Evolutionary conservation across 805 yeast genomes (phyloP).

Genomic region (Candida stauntonica): DNA sequence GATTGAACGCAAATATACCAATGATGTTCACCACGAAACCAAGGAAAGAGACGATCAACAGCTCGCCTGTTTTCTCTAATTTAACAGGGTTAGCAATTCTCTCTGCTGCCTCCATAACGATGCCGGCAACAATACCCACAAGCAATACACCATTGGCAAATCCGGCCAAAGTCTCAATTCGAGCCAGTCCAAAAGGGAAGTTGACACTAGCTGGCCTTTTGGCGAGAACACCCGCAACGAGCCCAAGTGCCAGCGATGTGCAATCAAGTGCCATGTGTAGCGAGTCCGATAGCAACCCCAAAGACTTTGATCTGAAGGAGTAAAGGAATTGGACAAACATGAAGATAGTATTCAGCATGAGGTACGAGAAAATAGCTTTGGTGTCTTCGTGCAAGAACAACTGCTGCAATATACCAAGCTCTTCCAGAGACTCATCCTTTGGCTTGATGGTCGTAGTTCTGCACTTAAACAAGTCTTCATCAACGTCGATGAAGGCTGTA

Average conservation of each 20-base stretch:
- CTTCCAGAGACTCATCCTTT: conserved; percentile 4
- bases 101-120: conserved; percentile 80
- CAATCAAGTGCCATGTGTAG: conserved; percentile 97
- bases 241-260: conserved; percentile 81
- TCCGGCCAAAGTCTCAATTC: conserved; percentile 90
- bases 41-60: conserved; percentile 74
- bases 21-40: conserved; percentile 87
- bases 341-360: conserved; percentile 81
- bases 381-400: conserved; percentile 55
- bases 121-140: conserved; percentile 85
- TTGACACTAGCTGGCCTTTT: conserved; percentile 57
- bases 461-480: conserved; percentile 9
- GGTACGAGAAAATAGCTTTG: conserved; percentile 80
- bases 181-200: conserved; percentile 81
- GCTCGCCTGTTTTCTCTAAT: conserved; percentile 75
- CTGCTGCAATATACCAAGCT: conserved; percentile 19
- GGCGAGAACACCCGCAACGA: conserved; percentile 73
- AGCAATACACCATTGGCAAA: conserved; percentile 90
- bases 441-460: not conserved
- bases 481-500: conserved; percentile 16
- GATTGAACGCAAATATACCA: conserved; percentile 93
- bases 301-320: conserved; percentile 86
- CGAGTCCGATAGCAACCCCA: conserved; percentile 89
- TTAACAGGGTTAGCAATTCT: conserved; percentile 74
- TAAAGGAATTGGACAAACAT: conserved; percentile 93